A percentile compares a stretch with the other conserved stretches of the same genome.
phyloP scores from a whole-genome alignment of 2,329 filamentous ascomycete species.

The Boeremia lycopersici region DNA sequence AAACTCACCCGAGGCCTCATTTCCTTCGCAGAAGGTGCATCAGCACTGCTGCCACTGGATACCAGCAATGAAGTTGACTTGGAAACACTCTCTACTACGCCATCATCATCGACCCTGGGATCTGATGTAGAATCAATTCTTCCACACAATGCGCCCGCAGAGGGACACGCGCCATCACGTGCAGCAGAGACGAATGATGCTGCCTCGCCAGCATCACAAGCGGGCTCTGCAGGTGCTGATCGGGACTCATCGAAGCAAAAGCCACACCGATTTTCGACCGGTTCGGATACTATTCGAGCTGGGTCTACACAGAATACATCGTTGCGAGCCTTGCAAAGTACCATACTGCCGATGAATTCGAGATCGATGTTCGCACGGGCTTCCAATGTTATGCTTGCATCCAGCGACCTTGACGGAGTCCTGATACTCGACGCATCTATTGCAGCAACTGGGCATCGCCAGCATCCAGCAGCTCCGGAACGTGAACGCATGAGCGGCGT shows the following conservation, averaged over 20 bases:
- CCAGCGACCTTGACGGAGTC: constrained; percentile 43
- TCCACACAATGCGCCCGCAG: neutral
- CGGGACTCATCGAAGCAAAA: neutral
- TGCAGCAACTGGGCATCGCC: constrained; percentile 26
- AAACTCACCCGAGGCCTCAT: constrained; percentile 40
- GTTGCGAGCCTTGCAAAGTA: constrained; percentile 32
- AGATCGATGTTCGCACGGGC: constrained; percentile 43
- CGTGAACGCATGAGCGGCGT: neutral
- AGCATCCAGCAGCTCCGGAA: constrained; percentile 10
- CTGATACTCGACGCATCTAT: constrained; percentile 44
- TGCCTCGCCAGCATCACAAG: constrained; percentile 2
- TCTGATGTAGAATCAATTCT: neutral
- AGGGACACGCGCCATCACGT: neutral
- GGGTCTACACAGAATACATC: constrained; percentile 21
- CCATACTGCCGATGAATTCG: constrained; percentile 36
- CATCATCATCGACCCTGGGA: neutral
- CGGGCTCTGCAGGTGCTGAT: neutral
- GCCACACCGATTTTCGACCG: neutral
- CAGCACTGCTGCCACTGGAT: constrained; percentile 26
- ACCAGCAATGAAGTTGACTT: neutral
- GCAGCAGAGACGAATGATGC: neutral
- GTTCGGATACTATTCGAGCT: constrained; percentile 7
- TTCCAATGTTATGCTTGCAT: constrained; percentile 40
- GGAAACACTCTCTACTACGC: neutral
- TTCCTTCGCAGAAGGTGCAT: constrained; percentile 38